Evolutionary conservation across 371 early-diverging fungal species (phyloP), one percentile per base, ranked within the genome.

Genomic region (Rhizomucor pusillus): DNA sequence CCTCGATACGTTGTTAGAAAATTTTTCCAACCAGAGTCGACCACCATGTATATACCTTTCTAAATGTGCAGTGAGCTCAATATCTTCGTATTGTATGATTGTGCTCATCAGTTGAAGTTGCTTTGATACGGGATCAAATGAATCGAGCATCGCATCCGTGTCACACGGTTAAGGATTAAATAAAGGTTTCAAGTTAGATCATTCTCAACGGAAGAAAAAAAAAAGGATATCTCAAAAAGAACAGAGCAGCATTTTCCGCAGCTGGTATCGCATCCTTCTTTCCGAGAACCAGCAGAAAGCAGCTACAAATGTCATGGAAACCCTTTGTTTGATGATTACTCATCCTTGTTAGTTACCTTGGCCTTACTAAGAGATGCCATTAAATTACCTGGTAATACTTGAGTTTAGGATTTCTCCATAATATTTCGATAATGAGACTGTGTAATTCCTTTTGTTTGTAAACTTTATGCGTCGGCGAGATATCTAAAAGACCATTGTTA

Each of bases 261-360:
- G 79, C 79, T 23, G 75, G 79, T 40, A 75, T 79, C 18, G 73
- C 79, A 47, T 71, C 66, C 43, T 69, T 73, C 62, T 79, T 79
- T 34, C 79, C 79, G 16, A 79, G 68, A 4, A 79, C 75, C 4
- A 79, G 56, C 36, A 79, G 54, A 47, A 79, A 79, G 18, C 69
- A 65, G 43, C 75, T 75, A 41, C 79, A 79, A 23, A 79, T 79
- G 52, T 79, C 79, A 58, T 79, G 79, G 36, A 79, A 79, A 18
- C 79, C 79, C 79, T 79, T 18, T 14, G 25, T 14, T 3, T 33
- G 33, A 29, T 40, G 7, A 29, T 3, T 7, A 5, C 7, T 29
- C 7, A 3, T 29, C 29, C 7, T 29, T 29, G 3, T 29, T 29
- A 3, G 29, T 29, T 29, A 7, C 29, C n/a, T n/a, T n/a, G n/a